Evolutionary conservation across 768 basidiomycete species (phyloP).

Genomic region (Lanmaoa pseudosensibilis): DNA sequence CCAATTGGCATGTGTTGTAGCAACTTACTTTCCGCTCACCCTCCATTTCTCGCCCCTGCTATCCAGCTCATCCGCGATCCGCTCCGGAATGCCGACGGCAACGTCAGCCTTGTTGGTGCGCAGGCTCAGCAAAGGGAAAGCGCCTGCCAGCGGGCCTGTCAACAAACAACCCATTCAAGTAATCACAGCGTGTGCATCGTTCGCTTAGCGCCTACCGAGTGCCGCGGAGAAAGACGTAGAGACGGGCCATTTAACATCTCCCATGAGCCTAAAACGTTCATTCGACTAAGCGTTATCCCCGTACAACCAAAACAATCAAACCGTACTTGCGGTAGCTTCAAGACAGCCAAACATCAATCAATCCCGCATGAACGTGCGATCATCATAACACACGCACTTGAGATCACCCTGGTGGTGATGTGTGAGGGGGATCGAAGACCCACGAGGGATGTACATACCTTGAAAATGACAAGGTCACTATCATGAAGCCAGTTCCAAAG

Average conservation of each 20-base stretch:
- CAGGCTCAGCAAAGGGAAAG: conserved; percentile 80
- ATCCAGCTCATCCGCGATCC: conserved; percentile 68
- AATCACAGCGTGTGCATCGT: neutral
- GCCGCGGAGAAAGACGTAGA: conserved; percentile 74
- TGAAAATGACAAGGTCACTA: conserved; percentile 79
- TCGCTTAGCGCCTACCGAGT: conserved; percentile 49
- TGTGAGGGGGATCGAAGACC: neutral
- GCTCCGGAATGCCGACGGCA: conserved; percentile 72
- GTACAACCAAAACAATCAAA: neutral
- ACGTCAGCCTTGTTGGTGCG: conserved; percentile 97
- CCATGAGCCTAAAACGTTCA: conserved; percentile 63
- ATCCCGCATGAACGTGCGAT: neutral
- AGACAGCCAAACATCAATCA: conserved; percentile 1
- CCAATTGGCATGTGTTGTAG: no score
- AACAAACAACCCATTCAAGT: conserved; percentile 6
- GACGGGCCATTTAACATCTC: conserved; percentile 86
- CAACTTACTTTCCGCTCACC: conserved; percentile 68
- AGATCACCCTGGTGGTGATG: conserved; percentile 69
- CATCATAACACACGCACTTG: conserved; percentile 58
- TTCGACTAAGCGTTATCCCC: conserved; percentile 1
- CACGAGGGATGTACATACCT: conserved; percentile 43
- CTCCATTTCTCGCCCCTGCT: conserved; percentile 70
- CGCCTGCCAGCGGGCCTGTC: conserved; percentile 72
- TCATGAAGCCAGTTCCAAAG: conserved; percentile 51
- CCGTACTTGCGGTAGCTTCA: conserved; percentile 80